Base-by-base conservation (phyloP, 1,139 yeast genomes). In the Magnusiomyces suaveolens region DNA sequence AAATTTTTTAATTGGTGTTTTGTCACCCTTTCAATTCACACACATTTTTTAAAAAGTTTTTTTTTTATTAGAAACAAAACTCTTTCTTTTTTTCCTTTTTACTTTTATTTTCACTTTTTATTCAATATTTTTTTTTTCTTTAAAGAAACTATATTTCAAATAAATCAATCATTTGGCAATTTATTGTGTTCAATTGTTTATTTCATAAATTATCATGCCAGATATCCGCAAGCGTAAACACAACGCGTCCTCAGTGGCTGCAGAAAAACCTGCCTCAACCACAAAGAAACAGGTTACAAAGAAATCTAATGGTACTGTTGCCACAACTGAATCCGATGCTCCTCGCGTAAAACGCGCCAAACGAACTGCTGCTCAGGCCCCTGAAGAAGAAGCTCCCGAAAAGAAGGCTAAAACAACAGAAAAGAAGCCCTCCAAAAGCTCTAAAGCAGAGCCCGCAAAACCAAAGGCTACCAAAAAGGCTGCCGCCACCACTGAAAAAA, bases 401-500 rank as follows among this genome's bases (percentile, higher is more conserved):
- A 29, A 29, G 36, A 52, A 52, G 52, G 43, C 32, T 38, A 52
- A 52, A 44, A 50, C 46, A 46, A 24, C 48, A 14, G 44, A 47
- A 3, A 50, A 50, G 32, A 46, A 33, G 41, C 3, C 38, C 4
- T 14, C 21, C 32, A 24, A 48, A 3, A 46, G 43, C 20, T 4
- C 23, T 24, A 25, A 49, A 26, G 48, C 48, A 38, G 25, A 50
- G 50, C 51, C 54, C 36, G 46, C 54, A 3, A 54, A 54, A 51
- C 52, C 51, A 51, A 29, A 29, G 36, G 12, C 36, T 29, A 51
- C 53, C 32, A 48, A 49, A 21, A 50, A 49, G 38, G 49, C 48
- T 29, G 25, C 54, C 21, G 51, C 56, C 32, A 43, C 56, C 12
- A 41, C 33, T n/a, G n/a, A n/a, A n/a, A 23, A 52, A 49, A 50